Evolutionary conservation across 345 rosid species (phyloP).

Genomic region (Cardamine resedifolia): DNA sequence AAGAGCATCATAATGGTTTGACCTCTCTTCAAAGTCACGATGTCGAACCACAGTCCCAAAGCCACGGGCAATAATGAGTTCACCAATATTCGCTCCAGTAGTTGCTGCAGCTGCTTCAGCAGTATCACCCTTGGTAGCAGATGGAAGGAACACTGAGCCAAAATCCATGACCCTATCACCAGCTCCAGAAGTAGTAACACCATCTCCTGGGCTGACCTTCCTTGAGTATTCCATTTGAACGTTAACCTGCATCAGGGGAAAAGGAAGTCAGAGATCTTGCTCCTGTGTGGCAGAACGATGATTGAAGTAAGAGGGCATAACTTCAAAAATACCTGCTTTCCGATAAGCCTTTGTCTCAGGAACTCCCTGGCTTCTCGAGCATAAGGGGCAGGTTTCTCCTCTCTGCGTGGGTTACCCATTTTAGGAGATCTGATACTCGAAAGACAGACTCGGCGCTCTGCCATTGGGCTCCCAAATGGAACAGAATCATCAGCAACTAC

Average conservation of each 20-base stretch:
- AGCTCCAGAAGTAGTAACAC: slow-evolving; percentile 51
- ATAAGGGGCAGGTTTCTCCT: slow-evolving; percentile 88
- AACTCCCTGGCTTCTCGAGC: slow-evolving; percentile 95
- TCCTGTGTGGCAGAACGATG: neutral
- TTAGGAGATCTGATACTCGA: slow-evolving; percentile 94
- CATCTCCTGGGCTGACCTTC: slow-evolving; percentile 68
- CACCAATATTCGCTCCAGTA: slow-evolving; percentile 69
- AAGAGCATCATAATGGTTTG: slow-evolving; percentile 86
- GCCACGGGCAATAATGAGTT: slow-evolving; percentile 79
- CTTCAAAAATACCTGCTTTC: slow-evolving; percentile 54
- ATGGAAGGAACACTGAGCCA: slow-evolving; percentile 79
- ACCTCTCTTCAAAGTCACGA: slow-evolving; percentile 96
- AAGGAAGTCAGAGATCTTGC: slow-evolving; percentile 25
- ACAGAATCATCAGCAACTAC: slow-evolving; percentile 89
- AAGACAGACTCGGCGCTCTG: slow-evolving; percentile 87
- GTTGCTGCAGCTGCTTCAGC: slow-evolving; percentile 54
- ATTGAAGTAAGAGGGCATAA: slow-evolving; percentile 6
- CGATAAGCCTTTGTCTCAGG: slow-evolving; percentile 75
- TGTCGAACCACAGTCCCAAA: slow-evolving; percentile 76
- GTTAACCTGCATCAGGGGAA: slow-evolving; percentile 51
- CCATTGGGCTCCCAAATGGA: slow-evolving; percentile 76
- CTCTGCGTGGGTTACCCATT: slow-evolving; percentile 84
- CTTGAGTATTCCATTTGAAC: slow-evolving; percentile 97
- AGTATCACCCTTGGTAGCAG: slow-evolving; percentile 60
- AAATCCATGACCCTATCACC: slow-evolving; percentile 88